A percentile compares a stretch with the other conserved stretches of the same genome.
Evolutionary conservation across 148 eudicot genomes (phyloP).

Genomic region (Mesembryanthemum crystallinum): DNA sequence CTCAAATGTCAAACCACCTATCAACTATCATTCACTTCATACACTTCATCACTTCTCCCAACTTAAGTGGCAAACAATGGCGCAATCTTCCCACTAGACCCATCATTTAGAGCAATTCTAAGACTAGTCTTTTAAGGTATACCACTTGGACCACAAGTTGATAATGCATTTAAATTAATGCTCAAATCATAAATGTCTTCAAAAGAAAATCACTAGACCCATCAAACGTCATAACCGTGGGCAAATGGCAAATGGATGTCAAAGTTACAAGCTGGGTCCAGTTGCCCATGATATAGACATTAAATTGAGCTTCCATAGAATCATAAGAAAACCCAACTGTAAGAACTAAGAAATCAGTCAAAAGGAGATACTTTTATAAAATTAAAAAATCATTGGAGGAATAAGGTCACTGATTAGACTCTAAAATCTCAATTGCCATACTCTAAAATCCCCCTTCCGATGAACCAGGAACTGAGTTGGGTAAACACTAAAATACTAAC

Average conservation of each 20-base stretch:
- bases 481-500: too few species aligned
- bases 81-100: not conserved
- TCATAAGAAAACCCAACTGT: not conserved
- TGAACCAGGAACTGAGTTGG: not conserved
- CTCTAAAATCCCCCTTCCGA: not conserved
- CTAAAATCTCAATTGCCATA: not conserved
- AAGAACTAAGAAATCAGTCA: not conserved
- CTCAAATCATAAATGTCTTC: not conserved
- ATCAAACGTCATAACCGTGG: not conserved
- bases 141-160: too few species aligned
- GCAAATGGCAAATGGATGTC: not conserved
- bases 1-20: not conserved
- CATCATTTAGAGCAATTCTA: too few species aligned
- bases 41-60: not conserved
- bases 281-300: not conserved
- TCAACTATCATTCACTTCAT: not conserved
- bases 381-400: too few species aligned
- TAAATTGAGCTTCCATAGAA: not conserved
- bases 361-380: too few species aligned
- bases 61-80: not conserved
- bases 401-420: not conserved
- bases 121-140: too few species aligned
- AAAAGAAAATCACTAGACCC: not conserved
- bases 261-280: not conserved
- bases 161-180: too few species aligned